Evolutionary conservation across 1,284 basidiomycete species (phyloP).

Genomic region (Wolfiporia cocos): DNA sequence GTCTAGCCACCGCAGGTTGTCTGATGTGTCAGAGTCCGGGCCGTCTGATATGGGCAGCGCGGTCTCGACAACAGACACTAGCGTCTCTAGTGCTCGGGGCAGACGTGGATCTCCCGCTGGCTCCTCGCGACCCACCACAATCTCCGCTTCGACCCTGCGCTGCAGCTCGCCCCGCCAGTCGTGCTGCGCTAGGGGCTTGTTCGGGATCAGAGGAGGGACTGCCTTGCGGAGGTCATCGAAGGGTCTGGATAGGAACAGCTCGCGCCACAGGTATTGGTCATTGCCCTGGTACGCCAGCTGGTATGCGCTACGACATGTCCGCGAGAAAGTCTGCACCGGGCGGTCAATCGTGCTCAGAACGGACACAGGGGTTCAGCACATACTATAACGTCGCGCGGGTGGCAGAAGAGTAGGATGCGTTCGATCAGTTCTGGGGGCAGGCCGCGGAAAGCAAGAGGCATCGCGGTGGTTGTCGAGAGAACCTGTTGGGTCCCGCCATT

Average conservation of each 20-base stretch:
- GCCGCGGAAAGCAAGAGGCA: slow-evolving; percentile 11
- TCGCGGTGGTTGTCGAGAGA: too few species aligned
- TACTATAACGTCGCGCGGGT: slow-evolving; percentile 46
- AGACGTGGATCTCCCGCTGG: slow-evolving; percentile 23
- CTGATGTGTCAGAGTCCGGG: slow-evolving; percentile 12
- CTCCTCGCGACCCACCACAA: slow-evolving; percentile 14
- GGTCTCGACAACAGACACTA: slow-evolving; percentile 38
- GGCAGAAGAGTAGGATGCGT: slow-evolving; percentile 45
- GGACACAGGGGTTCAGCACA: too few species aligned
- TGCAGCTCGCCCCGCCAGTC: slow-evolving; percentile 29
- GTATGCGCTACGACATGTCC: slow-evolving; percentile 41
- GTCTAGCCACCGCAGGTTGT: slow-evolving; percentile 18
- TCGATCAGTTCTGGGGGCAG: slow-evolving; percentile 54
- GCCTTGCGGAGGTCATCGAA: slow-evolving; percentile 55
- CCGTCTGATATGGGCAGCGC: slow-evolving; percentile 24
- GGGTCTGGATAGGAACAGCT: slow-evolving; percentile 45
- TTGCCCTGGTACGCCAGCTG: slow-evolving; percentile 40
- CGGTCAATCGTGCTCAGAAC: background rate
- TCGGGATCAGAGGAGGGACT: slow-evolving; percentile 3
- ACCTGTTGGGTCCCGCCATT: too few species aligned
- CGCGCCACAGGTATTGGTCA: slow-evolving; percentile 60
- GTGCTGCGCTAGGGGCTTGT: slow-evolving; percentile 3
- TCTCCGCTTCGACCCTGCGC: slow-evolving; percentile 24
- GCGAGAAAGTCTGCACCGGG: slow-evolving; percentile 35
- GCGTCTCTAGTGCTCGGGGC: slow-evolving; percentile 32